Base-by-base conservation (phyloP, 495 filamentous ascomycete genomes). In the Trypethelium eluteriae region DNA sequence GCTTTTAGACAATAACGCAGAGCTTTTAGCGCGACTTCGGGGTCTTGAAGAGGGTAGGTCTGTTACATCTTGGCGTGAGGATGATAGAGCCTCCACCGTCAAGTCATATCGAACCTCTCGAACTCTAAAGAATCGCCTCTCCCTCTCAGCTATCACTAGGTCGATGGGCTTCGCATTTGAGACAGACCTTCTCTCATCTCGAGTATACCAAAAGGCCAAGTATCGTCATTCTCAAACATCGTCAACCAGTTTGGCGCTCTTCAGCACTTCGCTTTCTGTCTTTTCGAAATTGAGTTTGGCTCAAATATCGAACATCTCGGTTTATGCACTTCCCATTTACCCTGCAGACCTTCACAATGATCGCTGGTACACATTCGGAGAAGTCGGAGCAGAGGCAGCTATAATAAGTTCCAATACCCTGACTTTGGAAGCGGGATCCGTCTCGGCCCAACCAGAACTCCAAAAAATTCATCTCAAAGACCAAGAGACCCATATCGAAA, bases 281-380 rank as follows among this genome's bases (percentile, higher is more conserved):
- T 25, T 41, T n/a, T 63, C 62, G 7, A 47, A 41, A 41, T 1
- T 63, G 62, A 63, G 62, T 41, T 34, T 63, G 34, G 38, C 34
- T n/a, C 38, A 41, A 25, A 25, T 63, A 14, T 63, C 62, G 14
- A 39, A 14, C 34, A 41, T 41, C 38, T 39, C 62, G 5, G 35
- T 63, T 11, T 63, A 41, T 47, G 62, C 62, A 14, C 62, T 63
- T 6, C 62, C 62, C 14, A 34, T 63, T 2, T 34, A 63, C 25
- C 5, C 35, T 18, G 38, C 11, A 41, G 62, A 39, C 25, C 38
- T 63, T 10, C 25, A 41, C 34, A 63, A 63, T 32, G n/a, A 34
- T 47, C 38, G 25, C 2, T 47, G 62, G 62, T 63, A 63, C 25
- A 34, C 38, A 4, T 39, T 63, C 41, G 62, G 38, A 32, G 35